Evolutionary conservation across 2,329 filamentous ascomycete species (phyloP).

Genomic region (Fusarium nurragi): DNA sequence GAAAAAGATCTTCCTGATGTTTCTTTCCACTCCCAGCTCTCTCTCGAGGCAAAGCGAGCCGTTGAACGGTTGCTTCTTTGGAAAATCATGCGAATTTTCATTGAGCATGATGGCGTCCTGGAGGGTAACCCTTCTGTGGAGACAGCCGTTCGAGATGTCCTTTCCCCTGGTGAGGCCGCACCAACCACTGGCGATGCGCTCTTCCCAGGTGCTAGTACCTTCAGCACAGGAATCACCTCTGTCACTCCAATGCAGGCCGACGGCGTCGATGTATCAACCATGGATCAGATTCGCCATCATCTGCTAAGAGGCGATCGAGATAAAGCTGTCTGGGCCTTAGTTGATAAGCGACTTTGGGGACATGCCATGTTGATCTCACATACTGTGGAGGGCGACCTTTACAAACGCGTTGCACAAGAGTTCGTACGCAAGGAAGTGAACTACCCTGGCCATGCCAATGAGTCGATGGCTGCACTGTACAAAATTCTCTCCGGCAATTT

Average conservation of each 20-base stretch:
- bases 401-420: conserved; percentile 93
- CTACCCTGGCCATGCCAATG: conserved; percentile 78
- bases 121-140: conserved; percentile 78
- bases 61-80: conserved; percentile 86
- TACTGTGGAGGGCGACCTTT: conserved; percentile 80
- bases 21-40: conserved; percentile 60
- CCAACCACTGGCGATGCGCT: conserved; percentile 39
- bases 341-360: conserved; percentile 93
- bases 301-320: conserved; percentile 86
- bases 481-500: conserved; percentile 93
- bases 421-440: conserved; percentile 97
- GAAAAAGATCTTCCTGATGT: conserved; percentile 67
- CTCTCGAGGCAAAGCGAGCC: conserved; percentile 72
- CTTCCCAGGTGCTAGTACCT: conserved; percentile 39
- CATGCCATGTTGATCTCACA: conserved; percentile 92
- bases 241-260: conserved; percentile 64
- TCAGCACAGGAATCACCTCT: conserved; percentile 41
- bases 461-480: conserved; percentile 90
- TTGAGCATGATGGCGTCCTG: conserved; percentile 86
- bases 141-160: conserved; percentile 76
- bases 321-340: conserved; percentile 91
- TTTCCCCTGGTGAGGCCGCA: conserved; percentile 66
- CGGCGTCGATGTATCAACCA: conserved; percentile 71
- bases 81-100: conserved; percentile 82
- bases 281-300: conserved; percentile 77